Evolutionary conservation across 179 eudicot genomes (phyloP), one percentile per base, ranked within the genome.

Genomic region (Silene vulgaris): DNA sequence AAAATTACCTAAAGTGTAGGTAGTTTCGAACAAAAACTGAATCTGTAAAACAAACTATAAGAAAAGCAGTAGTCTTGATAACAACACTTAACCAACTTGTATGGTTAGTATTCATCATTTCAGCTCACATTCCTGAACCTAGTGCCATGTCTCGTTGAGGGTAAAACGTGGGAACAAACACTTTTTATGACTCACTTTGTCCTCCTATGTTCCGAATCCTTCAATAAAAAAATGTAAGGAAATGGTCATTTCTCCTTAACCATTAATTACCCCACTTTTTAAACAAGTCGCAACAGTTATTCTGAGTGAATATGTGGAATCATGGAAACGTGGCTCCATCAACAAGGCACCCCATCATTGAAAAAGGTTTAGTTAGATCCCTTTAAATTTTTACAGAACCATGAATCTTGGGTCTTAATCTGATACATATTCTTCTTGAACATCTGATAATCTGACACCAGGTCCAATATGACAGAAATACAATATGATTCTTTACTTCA

Each of bases 391-490:
- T 26, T 64, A 20, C 1, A 29, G 14, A 64, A 9, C 29, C 40
- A 64, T 29, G 17, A 64, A 28, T 29, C 14, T 64, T 23, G 29
- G 32, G 40, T 29, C 30, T 64, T 3, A 26, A 8, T 9, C 32
- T 8, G 21, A n/a, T 2, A 35, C 50, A 23, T 5, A 35, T 35
- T n/a, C 9, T 67, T 67, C 50, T 35, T n/a, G 20, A 67, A 67
- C 1, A 35, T 6, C 40, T 35, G 28, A 35, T 32, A 35, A 8
- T 48, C 26, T 40, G 20, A 67, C 50, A 32, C 71, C 14, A 35
- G 52, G 19, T 67, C 71, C 21, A 17, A 67, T 66, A 66, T 67
- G 71, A 3, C 50, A 35, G 43, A 12, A 37, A 67, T 9, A 69
- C 59, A 26, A 43, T 40, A 43, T 40, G 29, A 69, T 3, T 20